Base-by-base conservation (phyloP, 345 rosid genomes). In the Rhodamnia rubescens region DNA sequence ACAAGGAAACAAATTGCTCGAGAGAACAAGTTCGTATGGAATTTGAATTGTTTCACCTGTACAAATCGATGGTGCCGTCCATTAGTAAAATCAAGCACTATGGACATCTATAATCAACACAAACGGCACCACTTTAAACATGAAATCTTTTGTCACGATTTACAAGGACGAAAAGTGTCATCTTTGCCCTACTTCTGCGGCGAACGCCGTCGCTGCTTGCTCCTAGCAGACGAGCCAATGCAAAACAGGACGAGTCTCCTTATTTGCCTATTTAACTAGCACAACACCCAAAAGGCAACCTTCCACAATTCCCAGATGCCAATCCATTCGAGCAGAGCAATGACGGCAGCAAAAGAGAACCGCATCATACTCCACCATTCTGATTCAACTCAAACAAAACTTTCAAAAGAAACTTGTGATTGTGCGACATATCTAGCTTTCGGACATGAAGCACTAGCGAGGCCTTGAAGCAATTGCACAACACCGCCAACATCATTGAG, bases 401-500 rank as follows among this genome's bases (percentile, higher is more conserved):
- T 94, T 88, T 94, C 98, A 61, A 95, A 95, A 61, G 97, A 90
- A 54, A 92, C 93, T 64, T 84, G 91, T 32, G 64, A 53, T 24
- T 83, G 87, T 6, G 89, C 55, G 5, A 84, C 85, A 49, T 64
- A 69, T 87, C 87, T 88, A n/a, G 94, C 88, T 87, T 91, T 94
- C 6, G 91, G 89, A 87, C 88, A 86, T 29, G 96, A 92, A 82
- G 93, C 90, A 59, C 88, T 83, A 18, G 93, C 93, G 21, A 96
- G 92, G 85, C 98, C 95, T 82, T 91, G 93, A 82, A 96, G 94
- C 89, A 96, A 88, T 89, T 88, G 92, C 82, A 96, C 80, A 26
- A 96, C 95, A 52, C 93, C 97, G 18, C 88, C 88, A 40, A 91
- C 88, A 82, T 92, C 95, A 50, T 96, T 96, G 8, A 96, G 95